Evolutionary conservation across 495 filamentous ascomycete genomes (phyloP), one percentile per base, ranked within the genome.

Genomic region (Ramalina peruviana): DNA sequence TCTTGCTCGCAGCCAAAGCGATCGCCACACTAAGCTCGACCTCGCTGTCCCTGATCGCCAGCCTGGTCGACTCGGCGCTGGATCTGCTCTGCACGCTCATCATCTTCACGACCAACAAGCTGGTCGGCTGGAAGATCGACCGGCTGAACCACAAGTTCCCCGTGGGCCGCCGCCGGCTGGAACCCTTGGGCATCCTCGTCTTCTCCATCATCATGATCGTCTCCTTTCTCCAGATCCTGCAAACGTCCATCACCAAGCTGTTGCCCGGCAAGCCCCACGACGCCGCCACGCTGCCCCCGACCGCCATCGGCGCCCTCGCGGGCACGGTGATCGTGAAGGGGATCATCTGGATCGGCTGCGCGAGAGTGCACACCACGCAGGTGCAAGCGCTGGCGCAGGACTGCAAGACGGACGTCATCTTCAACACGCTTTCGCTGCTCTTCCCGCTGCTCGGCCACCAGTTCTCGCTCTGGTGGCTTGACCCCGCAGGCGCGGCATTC

Each of bases 31-130:
- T 81, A 7, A 72, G 82, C 44, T 89, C 88, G 1, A 83, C 73
- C 30, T 94, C 87, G 13, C 76, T 96, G 51, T 94, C 88, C 1
- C 83, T 96, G 13, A 72, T 96, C 12, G 88, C 88, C 19, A 85
- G 80, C 58, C 74, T 96, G 54, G 87, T 96, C 3, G 88, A 96
- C 58, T 88, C 85, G 3, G 79, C 83, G 0, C 72, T 95, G 21
- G 88, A 95, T 57, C 92, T 94, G 55, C 67, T 95, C 27, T 83
- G 79, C 37, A 95, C 88, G 0, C 76, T 76, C 30, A 94, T 95
- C 45, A 79, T 94, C 37, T 89, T 84, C 83, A 73, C 79, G 6
- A 90, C 86, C 0, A 85, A 85, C 3, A 69, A 66, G 41, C 70
- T 92, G 44, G 88, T 92, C 51, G 74, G 72, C 36, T 74, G 75